Evolutionary conservation across 129 eudicot species (phyloP), one percentile per base, ranked within the genome.

Genomic region (Ambrosia trifida): DNA sequence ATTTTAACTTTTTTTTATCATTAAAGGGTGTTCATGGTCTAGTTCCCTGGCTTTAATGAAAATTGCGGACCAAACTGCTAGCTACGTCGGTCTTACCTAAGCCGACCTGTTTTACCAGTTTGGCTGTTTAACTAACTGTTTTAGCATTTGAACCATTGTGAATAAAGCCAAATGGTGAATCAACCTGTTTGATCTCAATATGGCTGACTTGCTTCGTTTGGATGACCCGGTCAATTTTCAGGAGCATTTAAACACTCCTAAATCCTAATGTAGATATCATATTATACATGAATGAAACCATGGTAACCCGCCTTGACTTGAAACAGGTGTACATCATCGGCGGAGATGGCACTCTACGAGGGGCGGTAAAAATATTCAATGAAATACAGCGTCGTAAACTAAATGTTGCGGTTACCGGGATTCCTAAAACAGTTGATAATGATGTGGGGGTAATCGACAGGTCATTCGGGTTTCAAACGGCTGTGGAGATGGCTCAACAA

Each of bases 341-440:
- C 47, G 97, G 97, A 73, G 94, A 91, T 24, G 96, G 96, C 53
- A 86, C 97, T 9, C 79, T 88, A 91, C 85, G 89, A n/a, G 97
- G 96, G 18, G 89, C 87, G 1, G 94, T 86, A 44, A 51, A 78
- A 73, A 88, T 91, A 73, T 91, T 78, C 68, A 66, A 91, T 3
- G 96, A 88, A 36, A 72, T 86, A 28, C 80, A 73, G 51, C 76
- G 76, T 3, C 84, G 89, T 14, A 86, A 83, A 54, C 62, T 88
- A 64, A 73, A 81, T 41, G 78, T 86, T 4, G 78, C 86, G 1
- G 81, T 91, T 7, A 70, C 78, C 6, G 96, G 93, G 7, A 84
- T 91, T 6, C 96, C 96, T 3, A 88, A 91, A 75, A 91, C 96
- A 3, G 91, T 91, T 8, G 97, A 91, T 74, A 91, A 91, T 41